Conservation (phyloP, 352 stramenopile genomes). For the Saprolegnia parasitica region DNA sequence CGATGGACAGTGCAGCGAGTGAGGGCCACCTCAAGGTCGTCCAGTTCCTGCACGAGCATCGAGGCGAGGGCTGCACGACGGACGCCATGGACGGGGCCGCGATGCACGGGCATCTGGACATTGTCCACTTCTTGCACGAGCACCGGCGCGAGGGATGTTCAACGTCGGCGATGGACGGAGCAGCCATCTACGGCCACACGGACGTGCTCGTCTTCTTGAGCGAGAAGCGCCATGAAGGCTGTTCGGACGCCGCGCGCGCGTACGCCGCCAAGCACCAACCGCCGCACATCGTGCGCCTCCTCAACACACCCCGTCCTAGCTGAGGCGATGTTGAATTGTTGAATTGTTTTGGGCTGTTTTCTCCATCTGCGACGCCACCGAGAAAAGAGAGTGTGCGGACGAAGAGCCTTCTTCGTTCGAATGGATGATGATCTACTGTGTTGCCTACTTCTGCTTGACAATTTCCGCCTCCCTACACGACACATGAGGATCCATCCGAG, state of each 20-base stretch:
- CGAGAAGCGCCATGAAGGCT: background rate
- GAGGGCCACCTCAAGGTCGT: background rate
- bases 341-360: no score
- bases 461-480: conserved; percentile 26
- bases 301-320: no score
- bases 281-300: background rate
- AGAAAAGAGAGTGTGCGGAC: no score
- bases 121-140: conserved; percentile 26
- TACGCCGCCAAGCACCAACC: background rate
- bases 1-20: conserved; percentile 9
- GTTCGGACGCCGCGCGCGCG: no score
- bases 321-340: no score
- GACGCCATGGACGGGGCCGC: conserved; percentile 25
- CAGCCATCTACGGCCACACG: conserved; percentile 23
- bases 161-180: conserved; percentile 28
- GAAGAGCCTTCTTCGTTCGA: background rate
- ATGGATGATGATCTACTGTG: background rate
- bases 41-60: background rate
- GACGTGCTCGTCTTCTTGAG: conserved; percentile 31
- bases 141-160: conserved; percentile 23
- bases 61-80: background rate
- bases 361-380: no score
- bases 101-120: conserved; percentile 15
- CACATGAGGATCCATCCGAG: background rate
- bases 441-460: background rate